Evolutionary conservation across 495 filamentous ascomycete species (phyloP), one percentile per base, ranked within the genome.

Genomic region (Neurospora sublineolata): DNA sequence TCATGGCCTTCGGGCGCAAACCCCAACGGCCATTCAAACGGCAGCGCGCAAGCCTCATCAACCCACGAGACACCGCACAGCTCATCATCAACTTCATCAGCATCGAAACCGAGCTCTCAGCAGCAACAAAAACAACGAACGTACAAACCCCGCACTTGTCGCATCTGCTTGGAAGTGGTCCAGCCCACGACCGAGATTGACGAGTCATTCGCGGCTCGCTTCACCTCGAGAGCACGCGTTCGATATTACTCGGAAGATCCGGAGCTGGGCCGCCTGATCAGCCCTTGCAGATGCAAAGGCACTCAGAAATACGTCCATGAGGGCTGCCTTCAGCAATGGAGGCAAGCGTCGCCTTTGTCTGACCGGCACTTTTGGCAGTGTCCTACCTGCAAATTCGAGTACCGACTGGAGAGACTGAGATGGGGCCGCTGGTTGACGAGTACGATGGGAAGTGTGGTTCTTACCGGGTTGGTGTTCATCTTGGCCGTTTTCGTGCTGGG

Each of bases 261-360:
- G n/a, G 87, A 91, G 71, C 82, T 87, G 40, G 94, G 93, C 44
- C 90, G 93, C 6, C 83, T 99, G n/a, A 85, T 99, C 68, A 90
- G 92, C 37, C 95, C 95, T 5, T 99, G 95, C 85, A 89, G 89
- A 80, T 99, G 95, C 84, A 94, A 92, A 82, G 95, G 95, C 70
- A 92, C 90, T 16, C 92, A 94, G 71, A 90, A 91, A 81, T 97
- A 97, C 83, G 94, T 98, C 40, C 95, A 99, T 79, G 92, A 97
- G 79, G 92, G 89, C n/a, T 99, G 95, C 79, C 84, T 99, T 23
- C 90, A 94, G 77, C 82, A 85, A 38, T 98, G 95, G 95, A 90
- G 95, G 72, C 84, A 90, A 68, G 84, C 91, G 11, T 89, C 94
- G 77, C 91, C 91, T 8, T 76, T 82, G 37, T 89, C 90, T 73